Percentiles rank a stretch among this genome's conserved stretches.
Conservation (phyloP, 2,329 filamentous ascomycete species). For the Leptographium radiaticola region DNA sequence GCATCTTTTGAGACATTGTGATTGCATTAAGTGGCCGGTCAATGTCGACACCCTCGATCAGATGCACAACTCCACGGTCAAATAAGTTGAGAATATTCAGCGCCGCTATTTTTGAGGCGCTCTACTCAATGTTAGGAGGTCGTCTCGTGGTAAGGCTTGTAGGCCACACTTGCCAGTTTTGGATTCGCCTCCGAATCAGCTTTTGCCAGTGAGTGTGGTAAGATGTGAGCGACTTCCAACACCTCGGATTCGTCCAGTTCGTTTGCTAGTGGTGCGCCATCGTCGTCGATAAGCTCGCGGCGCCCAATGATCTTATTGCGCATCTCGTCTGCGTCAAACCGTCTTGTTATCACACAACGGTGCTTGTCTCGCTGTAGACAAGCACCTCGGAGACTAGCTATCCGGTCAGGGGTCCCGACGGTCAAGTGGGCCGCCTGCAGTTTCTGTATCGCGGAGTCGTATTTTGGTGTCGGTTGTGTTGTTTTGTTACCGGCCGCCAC, state of each 20-base stretch:
- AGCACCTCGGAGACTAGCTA: background rate
- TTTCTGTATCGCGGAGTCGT: background rate
- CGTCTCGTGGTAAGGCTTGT: too few relatives aligned
- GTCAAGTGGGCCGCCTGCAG: background rate
- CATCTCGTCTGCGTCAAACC: background rate
- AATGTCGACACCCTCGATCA: too few relatives aligned
- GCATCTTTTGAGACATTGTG: too few relatives aligned
- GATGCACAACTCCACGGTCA: too few relatives aligned
- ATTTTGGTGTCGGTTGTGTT: background rate
- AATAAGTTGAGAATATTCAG: too few relatives aligned
- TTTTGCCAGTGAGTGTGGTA: background rate
- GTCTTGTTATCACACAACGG: background rate
- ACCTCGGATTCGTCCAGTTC: background rate
- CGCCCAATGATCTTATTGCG: background rate
- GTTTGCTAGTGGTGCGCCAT: background rate
- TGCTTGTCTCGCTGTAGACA: background rate
- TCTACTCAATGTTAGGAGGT: too few relatives aligned
- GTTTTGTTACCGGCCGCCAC: background rate
- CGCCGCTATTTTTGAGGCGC: too few relatives aligned
- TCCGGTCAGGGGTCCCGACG: background rate
- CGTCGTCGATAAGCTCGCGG: background rate
- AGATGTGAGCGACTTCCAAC: background rate
- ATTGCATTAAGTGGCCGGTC: too few relatives aligned
- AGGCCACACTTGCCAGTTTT: background rate
- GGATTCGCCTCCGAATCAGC: background rate